Percentiles rank a stretch among this genome's conserved stretches.
These are phyloP conservation scores for Glycine tomentella DNA, from an alignment of 306 rosid species.

Conservation along the genomic window DNA sequence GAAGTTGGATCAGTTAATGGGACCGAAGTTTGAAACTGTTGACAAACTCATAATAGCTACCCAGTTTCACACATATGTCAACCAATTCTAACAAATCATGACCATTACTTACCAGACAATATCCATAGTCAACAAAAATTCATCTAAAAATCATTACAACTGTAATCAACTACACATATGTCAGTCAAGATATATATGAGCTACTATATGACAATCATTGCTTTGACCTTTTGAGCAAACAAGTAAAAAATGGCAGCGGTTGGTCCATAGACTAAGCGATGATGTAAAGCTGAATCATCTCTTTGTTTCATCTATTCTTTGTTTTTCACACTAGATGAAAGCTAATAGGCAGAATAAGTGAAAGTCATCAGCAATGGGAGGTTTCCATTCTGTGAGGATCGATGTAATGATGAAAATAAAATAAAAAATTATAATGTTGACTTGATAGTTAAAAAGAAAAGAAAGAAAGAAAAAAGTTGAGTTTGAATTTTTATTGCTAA, in stretches of 20 bases:
- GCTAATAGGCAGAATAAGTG: neutral
- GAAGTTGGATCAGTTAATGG: slow-evolving; percentile 44
- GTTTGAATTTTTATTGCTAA: no score
- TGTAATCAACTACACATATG: slow-evolving; percentile 48
- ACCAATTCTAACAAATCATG: slow-evolving; percentile 64
- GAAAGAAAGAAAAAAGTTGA: no score
- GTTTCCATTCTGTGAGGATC: neutral
- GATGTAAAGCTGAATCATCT: slow-evolving; percentile 10
- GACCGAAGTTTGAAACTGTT: slow-evolving; percentile 53
- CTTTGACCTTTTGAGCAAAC: slow-evolving; percentile 46
- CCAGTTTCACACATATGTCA: slow-evolving; percentile 53
- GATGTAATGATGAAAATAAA: neutral
- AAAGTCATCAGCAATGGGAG: neutral
- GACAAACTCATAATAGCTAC: slow-evolving; percentile 43
- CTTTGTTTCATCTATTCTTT: slow-evolving; percentile 21
- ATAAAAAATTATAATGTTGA: no score
- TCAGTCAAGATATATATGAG: slow-evolving; percentile 8
- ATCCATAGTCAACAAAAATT: slow-evolving; percentile 57
- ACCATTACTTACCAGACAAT: slow-evolving; percentile 59
- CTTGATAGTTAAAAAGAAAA: no score
- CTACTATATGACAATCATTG: slow-evolving; percentile 6
- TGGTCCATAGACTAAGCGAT: slow-evolving; percentile 28
- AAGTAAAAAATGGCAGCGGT: slow-evolving; percentile 32
- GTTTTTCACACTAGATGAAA: slow-evolving; percentile 33
- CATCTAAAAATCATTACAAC: slow-evolving; percentile 52